Base-by-base conservation (phyloP, 1,284 basidiomycete genomes). In the Ceratobasidium theobromae region DNA sequence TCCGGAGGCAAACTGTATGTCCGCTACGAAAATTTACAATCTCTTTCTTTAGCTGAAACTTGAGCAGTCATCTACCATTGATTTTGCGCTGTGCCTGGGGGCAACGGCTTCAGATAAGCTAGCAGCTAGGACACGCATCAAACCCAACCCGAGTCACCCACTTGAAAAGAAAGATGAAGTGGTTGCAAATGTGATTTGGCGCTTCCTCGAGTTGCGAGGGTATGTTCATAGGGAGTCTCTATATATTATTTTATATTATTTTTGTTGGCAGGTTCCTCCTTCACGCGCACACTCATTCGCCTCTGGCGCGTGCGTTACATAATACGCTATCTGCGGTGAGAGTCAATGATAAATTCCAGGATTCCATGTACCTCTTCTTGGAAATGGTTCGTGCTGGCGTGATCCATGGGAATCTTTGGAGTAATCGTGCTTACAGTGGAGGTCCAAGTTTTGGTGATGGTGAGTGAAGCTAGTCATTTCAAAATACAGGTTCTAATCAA, bases 161-260 rank as follows among this genome's bases (percentile, higher is more conserved):
- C 81, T 99, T 35, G 96, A 98, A 70, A 98, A 97, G 79, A 99
- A 99, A 79, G 96, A 99, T 74, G 97, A 99, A 76, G 83, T 97
- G 0, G 96, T 99, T 1, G 96, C 95, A 6, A 99, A 99, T 75
- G 93, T 95, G 32, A 91, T 99, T 69, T 98, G 95, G 95, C 86
- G 96, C 51, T 97, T 99, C 84, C 83, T 99, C 66, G 96, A 98
- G 76, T 79, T 99, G 65, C 83, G 96, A 77, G 94, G 94, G 89
- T 95, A 78, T 76, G 79, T 76, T 76, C 74, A 6, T 53, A 27
- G 48, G 9, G 18, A 30, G 18, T 0, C 38, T 4, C 53, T 28
- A 28, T 18, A 14, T 11, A 30, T 28, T 28, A n/a, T 35, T 30
- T 27, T 32, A 38, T 35, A 28, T n/a, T 16, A 9, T 18, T 27